Evolutionary conservation across 495 filamentous ascomycete genomes (phyloP).

Genomic region (Penicillium maclennaniae): DNA sequence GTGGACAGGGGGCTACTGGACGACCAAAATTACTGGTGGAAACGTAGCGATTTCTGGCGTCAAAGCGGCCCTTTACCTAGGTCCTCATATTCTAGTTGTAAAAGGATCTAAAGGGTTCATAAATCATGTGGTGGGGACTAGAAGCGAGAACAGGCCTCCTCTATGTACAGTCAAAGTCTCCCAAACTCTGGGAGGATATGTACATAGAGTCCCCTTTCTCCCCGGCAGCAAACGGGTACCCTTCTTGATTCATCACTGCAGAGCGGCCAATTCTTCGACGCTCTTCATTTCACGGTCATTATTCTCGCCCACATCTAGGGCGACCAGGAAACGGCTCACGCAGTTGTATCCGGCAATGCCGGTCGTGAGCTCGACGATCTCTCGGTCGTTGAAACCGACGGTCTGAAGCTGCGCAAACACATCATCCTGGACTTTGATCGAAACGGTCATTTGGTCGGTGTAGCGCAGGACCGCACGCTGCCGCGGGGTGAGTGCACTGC

Average conservation of each 20-base stretch:
- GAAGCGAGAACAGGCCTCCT: too few relatives aligned
- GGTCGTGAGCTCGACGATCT: constrained; percentile 66
- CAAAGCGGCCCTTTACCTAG: too few relatives aligned
- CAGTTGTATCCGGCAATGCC: constrained; percentile 83
- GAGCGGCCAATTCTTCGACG: constrained; percentile 36
- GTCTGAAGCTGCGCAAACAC: constrained; percentile 57
- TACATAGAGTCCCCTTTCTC: too few relatives aligned
- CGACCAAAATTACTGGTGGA: too few relatives aligned
- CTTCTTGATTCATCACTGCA: constrained; percentile 2
- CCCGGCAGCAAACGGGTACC: too few relatives aligned
- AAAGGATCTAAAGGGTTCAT: too few relatives aligned
- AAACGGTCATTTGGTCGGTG: constrained; percentile 34
- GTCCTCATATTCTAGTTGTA: too few relatives aligned
- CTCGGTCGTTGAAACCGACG: constrained; percentile 52
- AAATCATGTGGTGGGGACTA: too few relatives aligned
- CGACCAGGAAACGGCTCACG: constrained; percentile 79
- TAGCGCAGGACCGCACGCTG: constrained; percentile 63
- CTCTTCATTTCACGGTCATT: constrained; percentile 42
- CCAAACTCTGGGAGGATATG: too few relatives aligned
- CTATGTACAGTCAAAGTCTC: too few relatives aligned
- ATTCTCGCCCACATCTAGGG: constrained; percentile 64
- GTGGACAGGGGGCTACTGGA: too few relatives aligned
- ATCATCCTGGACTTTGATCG: constrained; percentile 55
- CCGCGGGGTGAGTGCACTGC: constrained; percentile 47
- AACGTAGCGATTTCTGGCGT: too few relatives aligned